Evolutionary conservation across 805 yeast genomes (phyloP).

Genomic region (Ogataea minuta): DNA sequence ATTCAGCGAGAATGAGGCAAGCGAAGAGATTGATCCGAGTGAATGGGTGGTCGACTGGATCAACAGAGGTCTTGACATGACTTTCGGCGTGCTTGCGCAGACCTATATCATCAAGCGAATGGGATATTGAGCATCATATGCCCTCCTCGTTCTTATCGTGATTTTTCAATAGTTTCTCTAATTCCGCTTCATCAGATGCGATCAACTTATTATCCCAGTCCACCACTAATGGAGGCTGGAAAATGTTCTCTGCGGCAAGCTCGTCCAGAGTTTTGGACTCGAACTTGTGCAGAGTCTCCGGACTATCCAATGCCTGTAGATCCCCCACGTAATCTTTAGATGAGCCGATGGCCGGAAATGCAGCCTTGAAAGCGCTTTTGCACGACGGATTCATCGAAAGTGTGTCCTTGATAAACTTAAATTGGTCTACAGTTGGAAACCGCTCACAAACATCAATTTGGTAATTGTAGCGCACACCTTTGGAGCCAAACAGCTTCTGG

Average conservation of each 20-base stretch:
- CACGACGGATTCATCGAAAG: constrained; percentile 30
- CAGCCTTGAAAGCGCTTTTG: constrained; percentile 27
- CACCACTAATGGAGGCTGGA: constrained; percentile 49
- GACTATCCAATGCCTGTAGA: constrained; percentile 17
- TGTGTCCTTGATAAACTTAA: constrained; percentile 27
- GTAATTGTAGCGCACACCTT: constrained; percentile 23
- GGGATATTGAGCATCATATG: constrained; percentile 48
- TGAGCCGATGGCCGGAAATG: constrained; percentile 29
- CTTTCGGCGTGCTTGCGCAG: constrained; percentile 87
- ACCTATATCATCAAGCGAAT: constrained; percentile 87
- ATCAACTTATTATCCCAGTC: constrained; percentile 61
- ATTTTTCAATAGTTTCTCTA: constrained; percentile 43
- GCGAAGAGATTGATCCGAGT: constrained; percentile 58
- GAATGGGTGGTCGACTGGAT: constrained; percentile 83
- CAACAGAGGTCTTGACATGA: constrained; percentile 70
- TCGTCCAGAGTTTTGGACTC: constrained; percentile 21
- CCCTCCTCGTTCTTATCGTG: constrained; percentile 29
- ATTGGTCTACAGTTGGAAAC: constrained; percentile 34
- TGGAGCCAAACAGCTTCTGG: constrained; percentile 16
- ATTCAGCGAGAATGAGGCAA: constrained; percentile 20
- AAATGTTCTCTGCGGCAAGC: constrained; percentile 25
- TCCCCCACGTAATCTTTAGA: constrained; percentile 21
- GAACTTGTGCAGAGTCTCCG: constrained; percentile 3
- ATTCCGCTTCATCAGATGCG: constrained; percentile 46
- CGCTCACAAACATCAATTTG: constrained; percentile 23